Conservation (phyloP, 495 filamentous ascomycete species). For the Acidomyces sp. region DNA sequence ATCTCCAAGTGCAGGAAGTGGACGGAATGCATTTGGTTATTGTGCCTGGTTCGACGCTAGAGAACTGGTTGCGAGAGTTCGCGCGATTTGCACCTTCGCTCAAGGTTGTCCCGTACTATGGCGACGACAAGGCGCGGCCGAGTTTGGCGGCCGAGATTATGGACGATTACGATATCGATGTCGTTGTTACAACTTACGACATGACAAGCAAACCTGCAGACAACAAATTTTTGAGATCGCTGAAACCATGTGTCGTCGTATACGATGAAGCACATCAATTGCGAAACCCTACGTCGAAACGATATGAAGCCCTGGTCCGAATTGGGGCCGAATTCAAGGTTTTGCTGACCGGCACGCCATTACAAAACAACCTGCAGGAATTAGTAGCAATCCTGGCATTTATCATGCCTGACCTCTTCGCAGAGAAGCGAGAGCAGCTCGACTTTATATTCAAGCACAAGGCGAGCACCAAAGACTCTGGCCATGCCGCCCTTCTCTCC, state of each 20-base stretch:
- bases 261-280: conserved; percentile 90
- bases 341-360: conserved; percentile 80
- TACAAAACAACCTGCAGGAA: conserved; percentile 94
- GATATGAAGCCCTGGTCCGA: conserved; percentile 67
- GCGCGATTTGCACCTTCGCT: conserved; percentile 68
- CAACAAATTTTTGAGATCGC: conserved; percentile 52
- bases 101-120: conserved; percentile 71
- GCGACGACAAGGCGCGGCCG: conserved; percentile 44
- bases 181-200: conserved; percentile 87
- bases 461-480: conserved; percentile 59
- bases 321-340: conserved; percentile 68
- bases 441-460: conserved; percentile 80
- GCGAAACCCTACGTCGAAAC: conserved; percentile 68
- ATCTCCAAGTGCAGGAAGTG: conserved; percentile 54
- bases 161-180: conserved; percentile 48
- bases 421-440: conserved; percentile 57
- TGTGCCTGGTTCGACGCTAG: conserved; percentile 81
- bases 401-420: conserved; percentile 75
- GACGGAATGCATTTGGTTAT: conserved; percentile 76
- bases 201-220: conserved; percentile 47
- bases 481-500: conserved; percentile 62
- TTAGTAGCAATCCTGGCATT: conserved; percentile 78
- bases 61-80: conserved; percentile 92
- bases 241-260: conserved; percentile 53
- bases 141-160: conserved; percentile 50